Evolutionary conservation across 192 early-diverging fungal genomes (phyloP), one percentile per base, ranked within the genome.

Genomic region (Backusella psychrophila): DNA sequence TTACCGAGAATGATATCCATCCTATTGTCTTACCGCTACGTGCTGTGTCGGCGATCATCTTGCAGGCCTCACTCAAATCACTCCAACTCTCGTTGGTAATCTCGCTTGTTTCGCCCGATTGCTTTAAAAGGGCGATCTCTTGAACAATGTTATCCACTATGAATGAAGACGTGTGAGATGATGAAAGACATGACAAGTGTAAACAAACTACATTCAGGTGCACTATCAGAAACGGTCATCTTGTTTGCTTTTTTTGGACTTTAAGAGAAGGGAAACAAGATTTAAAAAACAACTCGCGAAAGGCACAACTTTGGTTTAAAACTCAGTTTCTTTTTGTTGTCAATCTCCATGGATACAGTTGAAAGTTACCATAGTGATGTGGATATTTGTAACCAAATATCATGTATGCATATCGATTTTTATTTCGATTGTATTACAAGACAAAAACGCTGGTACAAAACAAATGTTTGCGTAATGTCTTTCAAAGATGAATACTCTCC

Each of bases 1-100:
- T 59, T 17, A 46, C 4, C 19, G 33, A 12, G 17, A 1, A 31
- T 21, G 12, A 21, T 71, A 71, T 41, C 17, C 23, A 29, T 1
- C 39, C 5, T 31, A 71, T 59, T 7, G 2, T 31, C 12, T 53
- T 76, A 76, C 75, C 75, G 26, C 42, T 52, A 9, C 75, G 41
- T 23, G 41, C 65, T 0, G 29, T 38, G 67, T 76, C 67, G 31
- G 75, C 75, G 6, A 76, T 34, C 1, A 36, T 46, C 75, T 75
- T 36, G 23, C 26, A 29, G 46, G 63, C 29, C 33, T 75, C 59
- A n/a, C 36, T 75, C 11, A 36, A 29, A 34, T 19, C 21, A 7
- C 29, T 41, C 74, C 74, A 75, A 6, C 14, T 6, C 7, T 21
- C 19, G 29, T 36, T 68, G 19, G 29, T 36, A 33, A 68, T 35